phyloP scores from a whole-genome alignment of 371 early-diverging fungal species.

The Mortierella sp. region DNA sequence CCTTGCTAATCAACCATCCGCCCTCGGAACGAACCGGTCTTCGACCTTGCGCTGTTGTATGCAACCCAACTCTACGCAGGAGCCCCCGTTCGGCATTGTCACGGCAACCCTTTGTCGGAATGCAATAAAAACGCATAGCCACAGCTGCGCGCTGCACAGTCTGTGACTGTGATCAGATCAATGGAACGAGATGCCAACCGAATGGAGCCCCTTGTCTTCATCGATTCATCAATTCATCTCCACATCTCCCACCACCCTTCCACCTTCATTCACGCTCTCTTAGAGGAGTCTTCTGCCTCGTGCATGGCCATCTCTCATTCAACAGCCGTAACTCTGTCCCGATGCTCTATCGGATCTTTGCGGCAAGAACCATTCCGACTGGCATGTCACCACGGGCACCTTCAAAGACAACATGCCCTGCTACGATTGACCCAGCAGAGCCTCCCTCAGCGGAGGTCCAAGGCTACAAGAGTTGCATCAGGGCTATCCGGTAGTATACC shows the following conservation, averaged over 20 bases:
- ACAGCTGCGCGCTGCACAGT: constrained; percentile 1
- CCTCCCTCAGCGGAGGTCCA: neutral
- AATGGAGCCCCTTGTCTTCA: too few species aligned
- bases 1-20: too few species aligned
- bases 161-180: neutral
- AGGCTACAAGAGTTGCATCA: neutral
- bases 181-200: too few species aligned
- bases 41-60: too few species aligned
- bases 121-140: neutral
- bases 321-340: constrained; percentile 19
- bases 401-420: neutral
- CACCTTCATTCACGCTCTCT: neutral
- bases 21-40: too few species aligned
- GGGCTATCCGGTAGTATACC: neutral
- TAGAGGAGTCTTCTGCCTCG: neutral
- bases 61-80: too few species aligned
- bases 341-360: constrained; percentile 15
- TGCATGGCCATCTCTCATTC: constrained; percentile 21
- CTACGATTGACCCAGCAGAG: neutral
- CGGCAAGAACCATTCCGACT: constrained; percentile 5
- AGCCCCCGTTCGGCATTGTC: too few species aligned
- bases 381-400: neutral
- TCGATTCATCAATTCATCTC: neutral
- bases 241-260: neutral
- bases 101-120: neutral